These are phyloP conservation scores for Exophiala mesophila DNA, from an alignment of 2,329 filamentous ascomycete species.

Conservation along the genomic window DNA sequence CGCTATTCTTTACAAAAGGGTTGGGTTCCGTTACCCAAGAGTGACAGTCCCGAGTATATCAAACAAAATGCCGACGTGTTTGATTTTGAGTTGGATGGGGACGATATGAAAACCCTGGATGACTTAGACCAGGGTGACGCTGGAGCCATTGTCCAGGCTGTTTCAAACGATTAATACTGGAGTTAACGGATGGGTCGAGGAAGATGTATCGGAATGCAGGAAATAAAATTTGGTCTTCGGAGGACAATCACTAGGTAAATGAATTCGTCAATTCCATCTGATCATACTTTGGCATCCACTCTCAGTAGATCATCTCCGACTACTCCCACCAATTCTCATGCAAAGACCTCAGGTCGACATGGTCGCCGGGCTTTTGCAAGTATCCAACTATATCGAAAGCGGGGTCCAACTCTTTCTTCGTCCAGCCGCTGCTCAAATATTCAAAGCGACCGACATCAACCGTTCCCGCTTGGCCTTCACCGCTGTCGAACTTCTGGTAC, in stretches of 20 bases:
- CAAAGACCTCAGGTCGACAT: background rate
- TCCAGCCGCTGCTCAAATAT: conserved; percentile 66
- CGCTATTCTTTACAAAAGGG: conserved; percentile 79
- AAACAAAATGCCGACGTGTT: conserved; percentile 61
- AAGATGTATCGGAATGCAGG: background rate
- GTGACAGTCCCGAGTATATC: conserved; percentile 63
- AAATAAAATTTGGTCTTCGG: background rate
- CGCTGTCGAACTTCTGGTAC: background rate
- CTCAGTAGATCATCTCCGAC: too few species aligned
- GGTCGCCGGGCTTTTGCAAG: background rate
- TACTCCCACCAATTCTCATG: conserved; percentile 3
- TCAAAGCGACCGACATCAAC: conserved; percentile 36
- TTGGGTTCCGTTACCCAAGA: conserved; percentile 69
- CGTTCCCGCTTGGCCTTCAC: conserved; percentile 21
- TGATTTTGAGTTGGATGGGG: conserved; percentile 52
- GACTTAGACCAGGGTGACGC: conserved; percentile 45
- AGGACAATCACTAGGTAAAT: too few species aligned
- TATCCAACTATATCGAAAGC: background rate
- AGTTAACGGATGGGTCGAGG: too few species aligned
- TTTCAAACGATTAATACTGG: conserved; percentile 24
- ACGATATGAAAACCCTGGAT: conserved; percentile 55
- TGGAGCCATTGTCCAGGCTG: conserved; percentile 46
- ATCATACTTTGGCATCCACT: too few species aligned
- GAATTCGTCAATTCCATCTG: too few species aligned
- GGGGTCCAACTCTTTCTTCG: conserved; percentile 52